Evolutionary conservation across 305 asterid species (phyloP), one percentile per base, ranked within the genome.

Genomic region (Solanum hybrid): DNA sequence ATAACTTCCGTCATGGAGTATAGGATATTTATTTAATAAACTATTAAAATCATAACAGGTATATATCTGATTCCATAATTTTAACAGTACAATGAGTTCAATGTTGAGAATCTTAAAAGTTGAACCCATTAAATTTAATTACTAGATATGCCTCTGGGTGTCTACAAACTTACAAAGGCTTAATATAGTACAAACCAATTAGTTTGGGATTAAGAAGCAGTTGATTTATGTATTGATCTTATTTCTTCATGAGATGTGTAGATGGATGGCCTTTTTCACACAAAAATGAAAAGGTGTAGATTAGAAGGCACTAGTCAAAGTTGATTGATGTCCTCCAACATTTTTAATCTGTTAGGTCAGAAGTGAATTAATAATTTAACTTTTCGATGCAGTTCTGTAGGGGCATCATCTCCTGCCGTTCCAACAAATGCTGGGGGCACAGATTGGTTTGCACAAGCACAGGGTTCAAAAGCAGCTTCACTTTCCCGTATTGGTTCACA

Each of bases 351-450:
- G 40, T 88, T 88, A 22, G 85, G 27, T 88, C 27, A 76, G 34
- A 88, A 76, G 77, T 88, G 32, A 79, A 45, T 32, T 75, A 88
- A 88, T 45, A 31, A 11, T 10, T 77, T 15, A 86, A 6, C 31
- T 82, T 80, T 87, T 89, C 27, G 35, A 85, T 80, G 88, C 94
- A 98, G 99, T 93, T 98, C 99, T 90, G 99, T 93, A 31, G 99
- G 99, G 93, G 99, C 99, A 88, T 96, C 99, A 45, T 98, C 98
- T 90, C 98, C 99, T 91, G 98, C 97, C 88, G 92, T 94, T 93
- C 98, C 99, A 85, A 87, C 94, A 51, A 93, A 96, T 93, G 98
- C 95, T 90, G 99, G 97, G 91, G 95, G 98, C 92, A 92, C 96
- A 42, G 98, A 96, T 84, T 93, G 99, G 95, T 88, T 94, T 66